Percentiles rank a stretch among this genome's conserved stretches.
phyloP scores from a whole-genome alignment of 495 filamentous ascomycete species.

The Podospora appendiculata region DNA sequence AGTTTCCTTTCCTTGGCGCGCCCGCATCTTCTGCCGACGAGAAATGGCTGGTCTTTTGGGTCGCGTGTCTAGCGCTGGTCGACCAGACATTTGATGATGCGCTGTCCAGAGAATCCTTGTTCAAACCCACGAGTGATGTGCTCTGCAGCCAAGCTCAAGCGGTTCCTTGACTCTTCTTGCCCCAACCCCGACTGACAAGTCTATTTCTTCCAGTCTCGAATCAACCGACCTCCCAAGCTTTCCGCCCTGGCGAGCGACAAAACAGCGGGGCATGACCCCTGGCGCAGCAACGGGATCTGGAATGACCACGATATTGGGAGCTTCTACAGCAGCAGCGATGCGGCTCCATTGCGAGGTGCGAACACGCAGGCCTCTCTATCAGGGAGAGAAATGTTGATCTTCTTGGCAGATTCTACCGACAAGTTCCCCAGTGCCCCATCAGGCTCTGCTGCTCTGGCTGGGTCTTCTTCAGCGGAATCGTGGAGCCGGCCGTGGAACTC shows the following conservation, averaged over 20 bases:
- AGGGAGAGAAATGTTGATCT: neutral
- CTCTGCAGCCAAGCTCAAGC: neutral
- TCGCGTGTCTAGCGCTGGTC: neutral
- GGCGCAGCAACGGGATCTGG: neutral
- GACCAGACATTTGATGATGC: neutral
- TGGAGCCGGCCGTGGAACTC: slow-evolving; percentile 47
- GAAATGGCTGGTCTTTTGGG: neutral
- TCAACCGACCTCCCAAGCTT: neutral
- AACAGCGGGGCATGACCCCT: neutral
- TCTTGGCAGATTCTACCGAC: slow-evolving; percentile 30
- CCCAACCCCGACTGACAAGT: neutral
- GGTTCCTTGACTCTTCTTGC: neutral
- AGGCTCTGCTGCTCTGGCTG: slow-evolving; percentile 58
- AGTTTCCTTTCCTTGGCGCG: neutral
- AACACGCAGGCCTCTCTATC: neutral
- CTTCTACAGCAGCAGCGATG: neutral
- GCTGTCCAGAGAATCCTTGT: no score
- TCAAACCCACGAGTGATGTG: neutral
- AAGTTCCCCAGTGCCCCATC: slow-evolving; percentile 27
- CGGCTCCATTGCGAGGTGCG: slow-evolving; percentile 28
- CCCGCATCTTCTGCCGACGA: neutral
- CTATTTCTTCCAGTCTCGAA: neutral
- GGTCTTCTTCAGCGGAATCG: slow-evolving; percentile 57
- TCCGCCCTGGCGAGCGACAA: neutral
- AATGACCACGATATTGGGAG: neutral